Percentiles rank a stretch among this genome's conserved stretches.
These are phyloP conservation scores for Borovskyia barvae DNA, from an alignment of 208 protist species.

Conservation along the genomic window DNA sequence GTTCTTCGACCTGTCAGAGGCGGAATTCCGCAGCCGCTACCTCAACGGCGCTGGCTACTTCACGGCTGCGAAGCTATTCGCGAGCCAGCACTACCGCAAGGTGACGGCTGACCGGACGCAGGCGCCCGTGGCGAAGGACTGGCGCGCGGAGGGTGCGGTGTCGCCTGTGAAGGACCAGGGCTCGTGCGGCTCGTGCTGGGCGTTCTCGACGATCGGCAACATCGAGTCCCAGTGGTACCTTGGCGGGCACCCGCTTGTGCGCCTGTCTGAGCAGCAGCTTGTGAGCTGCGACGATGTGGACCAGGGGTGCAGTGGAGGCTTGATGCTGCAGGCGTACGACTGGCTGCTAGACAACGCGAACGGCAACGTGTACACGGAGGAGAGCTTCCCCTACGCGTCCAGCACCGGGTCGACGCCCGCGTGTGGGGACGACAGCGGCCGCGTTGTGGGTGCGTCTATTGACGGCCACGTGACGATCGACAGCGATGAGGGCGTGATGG, in stretches of 20 bases:
- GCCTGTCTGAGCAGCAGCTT: slow-evolving; percentile 93
- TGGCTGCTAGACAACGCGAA: slow-evolving; percentile 64
- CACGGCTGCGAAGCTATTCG: slow-evolving; percentile 12
- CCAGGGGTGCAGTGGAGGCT: slow-evolving; percentile 84
- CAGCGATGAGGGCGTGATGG: slow-evolving; percentile 60
- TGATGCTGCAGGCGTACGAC: slow-evolving; percentile 79
- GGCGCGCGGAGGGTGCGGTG: slow-evolving; percentile 83
- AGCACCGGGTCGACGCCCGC: slow-evolving; percentile 22
- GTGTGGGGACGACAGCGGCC: slow-evolving; percentile 35
- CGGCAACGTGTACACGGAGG: slow-evolving; percentile 67
- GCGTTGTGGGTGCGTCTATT: slow-evolving; percentile 56
- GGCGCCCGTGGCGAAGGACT: slow-evolving; percentile 43
- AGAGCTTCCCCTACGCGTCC: slow-evolving; percentile 80
- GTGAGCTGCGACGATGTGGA: slow-evolving; percentile 91
- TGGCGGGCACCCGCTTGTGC: slow-evolving; percentile 48
- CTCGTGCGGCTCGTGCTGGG: slow-evolving; percentile 94
- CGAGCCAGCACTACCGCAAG: slow-evolving; percentile 1
- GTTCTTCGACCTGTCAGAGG: slow-evolving; percentile 63
- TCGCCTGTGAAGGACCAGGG: slow-evolving; percentile 94
- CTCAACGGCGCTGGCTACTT: slow-evolving; percentile 38
- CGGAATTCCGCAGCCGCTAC: slow-evolving; percentile 48
- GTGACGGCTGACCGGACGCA: neutral
- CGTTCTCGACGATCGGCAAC: slow-evolving; percentile 86
- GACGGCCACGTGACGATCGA: slow-evolving; percentile 49
- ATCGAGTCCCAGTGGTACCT: slow-evolving; percentile 69